Percentiles rank a stretch among this genome's conserved stretches.
phyloP scores from a whole-genome alignment of 306 rosid genomes.

The Ziziphus jujuba region DNA sequence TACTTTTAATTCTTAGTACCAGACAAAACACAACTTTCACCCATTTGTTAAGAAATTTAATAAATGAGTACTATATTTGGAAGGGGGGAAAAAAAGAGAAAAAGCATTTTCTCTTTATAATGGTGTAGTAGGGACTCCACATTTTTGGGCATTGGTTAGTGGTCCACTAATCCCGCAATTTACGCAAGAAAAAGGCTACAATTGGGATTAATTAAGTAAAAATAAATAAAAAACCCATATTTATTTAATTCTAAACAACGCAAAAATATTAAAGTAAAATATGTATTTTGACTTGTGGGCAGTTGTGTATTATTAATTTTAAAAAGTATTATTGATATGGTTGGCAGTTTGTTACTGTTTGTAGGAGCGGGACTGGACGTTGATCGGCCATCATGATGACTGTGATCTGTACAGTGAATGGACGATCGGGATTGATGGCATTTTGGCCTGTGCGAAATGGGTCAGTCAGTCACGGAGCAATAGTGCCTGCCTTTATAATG shows the following conservation, averaged over 20 bases:
- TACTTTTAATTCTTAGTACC: background rate
- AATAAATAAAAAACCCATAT: background rate
- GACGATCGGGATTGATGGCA: slow-evolving; percentile 33
- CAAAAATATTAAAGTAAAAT: background rate
- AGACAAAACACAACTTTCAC: slow-evolving; percentile 33
- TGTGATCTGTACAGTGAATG: slow-evolving; percentile 17
- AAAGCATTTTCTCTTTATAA: slow-evolving; percentile 12
- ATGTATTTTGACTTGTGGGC: slow-evolving; percentile 9
- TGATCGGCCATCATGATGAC: too few species aligned
- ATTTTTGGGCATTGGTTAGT: slow-evolving; percentile 2
- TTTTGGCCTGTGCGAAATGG: background rate
- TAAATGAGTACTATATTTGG: too few species aligned
- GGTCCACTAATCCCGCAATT: slow-evolving; percentile 32
- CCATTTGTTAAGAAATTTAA: slow-evolving; percentile 6
- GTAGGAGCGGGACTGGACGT: too few species aligned
- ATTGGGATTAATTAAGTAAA: slow-evolving; percentile 15
- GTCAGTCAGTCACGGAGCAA: slow-evolving; percentile 15
- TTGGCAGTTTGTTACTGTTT: too few species aligned
- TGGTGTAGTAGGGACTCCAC: background rate
- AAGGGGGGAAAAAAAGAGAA: background rate
- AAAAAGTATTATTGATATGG: too few species aligned
- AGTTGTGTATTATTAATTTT: too few species aligned
- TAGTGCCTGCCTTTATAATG: background rate
- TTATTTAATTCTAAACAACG: background rate
- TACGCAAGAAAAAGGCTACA: slow-evolving; percentile 24